phyloP scores from a whole-genome alignment of 441 rosid species.

The Gossypium gossypioides region DNA sequence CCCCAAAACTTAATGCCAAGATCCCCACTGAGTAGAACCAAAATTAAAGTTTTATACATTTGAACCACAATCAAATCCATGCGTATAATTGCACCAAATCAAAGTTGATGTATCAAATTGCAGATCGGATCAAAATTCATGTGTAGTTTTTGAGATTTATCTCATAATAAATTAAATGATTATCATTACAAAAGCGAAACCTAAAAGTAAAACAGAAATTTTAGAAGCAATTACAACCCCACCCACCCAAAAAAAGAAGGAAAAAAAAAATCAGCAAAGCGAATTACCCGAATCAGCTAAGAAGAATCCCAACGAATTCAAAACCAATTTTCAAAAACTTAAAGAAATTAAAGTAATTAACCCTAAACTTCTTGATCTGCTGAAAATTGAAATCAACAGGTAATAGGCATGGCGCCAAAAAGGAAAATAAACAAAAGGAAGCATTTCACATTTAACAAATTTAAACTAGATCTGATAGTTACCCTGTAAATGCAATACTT shows the following conservation, averaged over 20 bases:
- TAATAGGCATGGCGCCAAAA: slow-evolving; percentile 18
- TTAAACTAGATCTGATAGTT: slow-evolving; percentile 53
- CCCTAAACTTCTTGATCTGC: slow-evolving; percentile 13
- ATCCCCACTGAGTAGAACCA: too few relatives aligned
- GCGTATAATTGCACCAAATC: too few relatives aligned
- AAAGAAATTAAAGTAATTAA: not conserved
- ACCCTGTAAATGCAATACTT: slow-evolving; percentile 32
- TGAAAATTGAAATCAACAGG: slow-evolving; percentile 1
- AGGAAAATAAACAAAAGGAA: not conserved
- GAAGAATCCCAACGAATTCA: not conserved
- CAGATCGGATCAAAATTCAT: too few relatives aligned
- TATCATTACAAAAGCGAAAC: not conserved
- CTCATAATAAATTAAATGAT: too few relatives aligned
- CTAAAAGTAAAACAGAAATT: not conserved
- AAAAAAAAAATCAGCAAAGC: not conserved
- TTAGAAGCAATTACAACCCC: not conserved
- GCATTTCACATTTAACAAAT: not conserved
- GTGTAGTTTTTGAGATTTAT: too few relatives aligned
- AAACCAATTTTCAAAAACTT: not conserved
- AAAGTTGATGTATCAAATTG: too few relatives aligned
- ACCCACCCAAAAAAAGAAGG: not conserved
- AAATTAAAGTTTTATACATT: too few relatives aligned
- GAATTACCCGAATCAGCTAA: not conserved
- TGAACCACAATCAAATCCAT: too few relatives aligned
- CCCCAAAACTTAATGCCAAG: too few relatives aligned